Evolutionary conservation across 495 filamentous ascomycete genomes (phyloP), one percentile per base, ranked within the genome.

Genomic region (Neurospora sp.): DNA sequence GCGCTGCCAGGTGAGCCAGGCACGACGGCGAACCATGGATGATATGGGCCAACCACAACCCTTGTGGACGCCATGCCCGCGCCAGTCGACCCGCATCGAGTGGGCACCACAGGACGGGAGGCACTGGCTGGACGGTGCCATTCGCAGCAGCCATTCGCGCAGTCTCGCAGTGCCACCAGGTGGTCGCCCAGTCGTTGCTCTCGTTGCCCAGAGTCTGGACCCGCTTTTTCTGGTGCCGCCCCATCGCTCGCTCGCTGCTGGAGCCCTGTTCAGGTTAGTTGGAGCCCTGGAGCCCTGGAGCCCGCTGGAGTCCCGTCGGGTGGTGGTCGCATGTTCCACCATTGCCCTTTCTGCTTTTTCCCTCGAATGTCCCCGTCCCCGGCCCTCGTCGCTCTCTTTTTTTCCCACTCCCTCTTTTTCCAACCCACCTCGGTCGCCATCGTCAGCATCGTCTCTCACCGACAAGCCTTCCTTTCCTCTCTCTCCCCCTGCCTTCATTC

Each of bases 321-420:
- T 39, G 42, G 74, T 70, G 70, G 48, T 70, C 75, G 73, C 74
- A 75, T 72, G 69, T 75, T 71, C 75, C 74, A 53, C 48, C 68
- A 73, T 73, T 78, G 76, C 76, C 71, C 73, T 44, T 74, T 73
- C 77, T 77, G 73, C 77, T 79, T 76, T 78, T 79, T 77, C 76
- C 72, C 77, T 78, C 75, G 74, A 79, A 73, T 73, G 73, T 73
- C 69, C 76, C 78, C 73, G 70, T 76, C 79, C 78, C 79, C 75
- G 76, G 75, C 76, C 78, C 77, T 77, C 77, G 75, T 74, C 73
- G 75, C 72, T 75, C 76, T 76, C 77, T 46, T 76, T 78, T 74
- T 73, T 73, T 75, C 70, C 73, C 76, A 74, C 74, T 75, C 76
- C 74, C 79, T 75, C 74, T 80, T 75, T 78, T 82, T 79, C 79